phyloP scores from a whole-genome alignment of 805 yeast genomes.

The Helenozyma rhizophorensis region DNA sequence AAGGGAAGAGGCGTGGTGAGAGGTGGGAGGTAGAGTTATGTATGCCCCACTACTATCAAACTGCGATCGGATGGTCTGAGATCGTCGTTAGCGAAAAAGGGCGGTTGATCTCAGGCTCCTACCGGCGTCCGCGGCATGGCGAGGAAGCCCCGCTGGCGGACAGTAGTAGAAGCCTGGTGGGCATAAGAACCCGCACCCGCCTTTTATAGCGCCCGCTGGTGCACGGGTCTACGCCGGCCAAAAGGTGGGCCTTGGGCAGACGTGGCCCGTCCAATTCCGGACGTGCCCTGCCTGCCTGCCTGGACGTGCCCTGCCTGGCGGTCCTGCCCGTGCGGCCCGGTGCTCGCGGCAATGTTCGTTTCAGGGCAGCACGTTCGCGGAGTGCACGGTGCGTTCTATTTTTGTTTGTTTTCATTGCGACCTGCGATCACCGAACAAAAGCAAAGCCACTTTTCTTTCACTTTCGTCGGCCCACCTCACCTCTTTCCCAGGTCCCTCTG shows the following conservation, averaged over 20 bases:
- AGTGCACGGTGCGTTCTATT: too few relatives aligned
- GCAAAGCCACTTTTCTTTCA: slow-evolving; percentile 2
- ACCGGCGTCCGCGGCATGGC: slow-evolving; percentile 11
- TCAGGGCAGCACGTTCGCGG: slow-evolving; percentile 2
- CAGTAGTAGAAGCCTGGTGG: slow-evolving; percentile 8
- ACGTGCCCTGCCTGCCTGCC: too few relatives aligned
- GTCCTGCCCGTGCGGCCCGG: too few relatives aligned
- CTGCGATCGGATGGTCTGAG: slow-evolving; percentile 16
- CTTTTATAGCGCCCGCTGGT: slow-evolving; percentile 3
- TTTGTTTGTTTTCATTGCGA: too few relatives aligned
- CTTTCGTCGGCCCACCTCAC: slow-evolving; percentile 1
- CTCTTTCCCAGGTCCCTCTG: too few relatives aligned
- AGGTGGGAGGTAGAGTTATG: slow-evolving; percentile 4
- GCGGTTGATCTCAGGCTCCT: slow-evolving; percentile 15
- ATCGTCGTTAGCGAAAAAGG: slow-evolving; percentile 22
- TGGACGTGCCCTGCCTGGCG: too few relatives aligned
- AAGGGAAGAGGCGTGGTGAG: too few relatives aligned
- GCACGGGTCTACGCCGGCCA: slow-evolving; percentile 8
- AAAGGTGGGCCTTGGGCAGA: not conserved
- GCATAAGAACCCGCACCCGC: not conserved
- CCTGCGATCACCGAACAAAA: too few relatives aligned
- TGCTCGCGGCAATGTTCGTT: too few relatives aligned
- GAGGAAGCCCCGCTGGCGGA: slow-evolving; percentile 18
- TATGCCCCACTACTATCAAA: slow-evolving; percentile 22
- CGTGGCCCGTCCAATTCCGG: not conserved